phyloP scores from a whole-genome alignment of 129 eudicot genomes.

The Erigeron canadensis region DNA sequence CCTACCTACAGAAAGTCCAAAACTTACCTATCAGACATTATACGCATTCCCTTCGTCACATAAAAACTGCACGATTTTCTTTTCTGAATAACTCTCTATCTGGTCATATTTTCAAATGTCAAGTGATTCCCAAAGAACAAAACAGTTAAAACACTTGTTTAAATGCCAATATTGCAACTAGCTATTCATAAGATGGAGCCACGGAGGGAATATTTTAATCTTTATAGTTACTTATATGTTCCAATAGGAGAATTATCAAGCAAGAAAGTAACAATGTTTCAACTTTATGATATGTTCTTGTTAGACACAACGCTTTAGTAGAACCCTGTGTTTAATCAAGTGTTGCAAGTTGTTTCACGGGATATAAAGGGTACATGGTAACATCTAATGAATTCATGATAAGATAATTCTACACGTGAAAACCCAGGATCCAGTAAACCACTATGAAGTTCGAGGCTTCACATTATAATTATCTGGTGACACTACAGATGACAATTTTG shows the following conservation, averaged over 20 bases:
- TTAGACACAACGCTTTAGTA: neutral
- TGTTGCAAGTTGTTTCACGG: neutral
- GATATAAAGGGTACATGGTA: neutral
- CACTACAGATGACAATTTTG: no score
- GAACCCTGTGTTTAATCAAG: no score
- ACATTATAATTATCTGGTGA: no score
- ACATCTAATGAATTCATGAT: neutral
- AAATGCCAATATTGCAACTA: neutral
- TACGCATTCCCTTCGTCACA: neutral
- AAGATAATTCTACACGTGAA: neutral
- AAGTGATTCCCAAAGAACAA: no score
- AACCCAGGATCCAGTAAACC: neutral
- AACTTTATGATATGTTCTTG: neutral
- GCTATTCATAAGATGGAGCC: neutral
- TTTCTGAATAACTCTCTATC: neutral
- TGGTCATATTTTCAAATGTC: no score
- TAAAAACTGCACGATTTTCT: neutral
- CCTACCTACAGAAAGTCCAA: constrained; percentile 45
- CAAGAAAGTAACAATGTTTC: no score
- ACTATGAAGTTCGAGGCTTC: neutral
- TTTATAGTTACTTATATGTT: neutral
- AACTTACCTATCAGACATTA: neutral
- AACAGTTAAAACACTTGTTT: neutral
- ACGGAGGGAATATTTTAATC: neutral
- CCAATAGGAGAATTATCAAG: neutral